Evolutionary conservation across 352 stramenopile species (phyloP).

Genomic region (Albugo candida): DNA sequence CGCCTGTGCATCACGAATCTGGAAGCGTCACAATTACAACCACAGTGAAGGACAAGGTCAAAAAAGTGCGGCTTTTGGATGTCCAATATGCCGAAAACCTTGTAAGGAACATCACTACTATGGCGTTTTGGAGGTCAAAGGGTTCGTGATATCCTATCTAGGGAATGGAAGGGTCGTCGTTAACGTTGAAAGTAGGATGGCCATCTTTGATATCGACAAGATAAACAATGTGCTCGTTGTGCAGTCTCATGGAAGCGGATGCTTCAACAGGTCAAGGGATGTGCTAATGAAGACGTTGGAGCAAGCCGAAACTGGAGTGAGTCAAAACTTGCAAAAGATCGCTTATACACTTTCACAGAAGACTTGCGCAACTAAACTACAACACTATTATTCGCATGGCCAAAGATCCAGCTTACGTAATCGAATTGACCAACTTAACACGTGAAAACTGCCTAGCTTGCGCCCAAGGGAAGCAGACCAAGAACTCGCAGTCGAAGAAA

Average conservation of each 20-base stretch:
- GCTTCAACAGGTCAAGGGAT: neutral
- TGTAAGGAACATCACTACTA: neutral
- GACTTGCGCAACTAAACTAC: slow-evolving; percentile 4
- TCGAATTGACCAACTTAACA: slow-evolving; percentile 1
- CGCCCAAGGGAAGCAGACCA: slow-evolving; percentile 6
- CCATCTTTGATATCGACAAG: neutral
- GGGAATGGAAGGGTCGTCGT: neutral
- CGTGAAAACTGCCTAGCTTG: slow-evolving; percentile 5
- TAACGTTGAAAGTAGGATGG: too few relatives aligned
- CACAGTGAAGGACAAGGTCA: neutral
- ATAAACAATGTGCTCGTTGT: neutral
- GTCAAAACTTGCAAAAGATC: neutral
- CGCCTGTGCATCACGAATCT: neutral
- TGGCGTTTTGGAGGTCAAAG: neutral
- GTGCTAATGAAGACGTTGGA: neutral
- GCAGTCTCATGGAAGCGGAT: neutral
- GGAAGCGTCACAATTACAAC: neutral
- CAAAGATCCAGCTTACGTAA: neutral
- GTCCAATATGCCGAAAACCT: neutral
- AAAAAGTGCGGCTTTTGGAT: neutral
- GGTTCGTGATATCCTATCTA: neutral
- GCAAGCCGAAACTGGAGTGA: neutral
- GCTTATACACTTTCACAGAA: slow-evolving; percentile 1
- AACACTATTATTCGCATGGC: slow-evolving; percentile 5
- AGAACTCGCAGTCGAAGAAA: slow-evolving; percentile 1